Conservation (phyloP, 1,284 basidiomycete genomes). For the Coniferiporia sulphurascens region DNA sequence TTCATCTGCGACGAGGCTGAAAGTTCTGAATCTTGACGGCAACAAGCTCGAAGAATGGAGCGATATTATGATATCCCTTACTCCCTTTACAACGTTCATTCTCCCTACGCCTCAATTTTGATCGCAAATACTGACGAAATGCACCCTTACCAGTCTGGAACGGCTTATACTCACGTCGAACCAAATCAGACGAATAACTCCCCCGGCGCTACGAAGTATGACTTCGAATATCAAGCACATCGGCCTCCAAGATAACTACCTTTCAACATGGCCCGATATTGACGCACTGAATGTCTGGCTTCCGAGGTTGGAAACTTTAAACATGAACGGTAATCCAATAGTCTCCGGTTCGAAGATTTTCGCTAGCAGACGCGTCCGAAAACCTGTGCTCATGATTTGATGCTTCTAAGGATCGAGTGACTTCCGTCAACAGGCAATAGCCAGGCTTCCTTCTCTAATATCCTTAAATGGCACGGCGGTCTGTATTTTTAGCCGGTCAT, state of each 20-base stretch:
- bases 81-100: conserved; percentile 43
- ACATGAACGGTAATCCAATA: conserved; percentile 58
- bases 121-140: conserved; percentile 19
- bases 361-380: conserved; percentile 11
- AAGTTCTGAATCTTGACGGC: conserved; percentile 69
- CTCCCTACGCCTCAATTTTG: conserved; percentile 24
- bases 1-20: conserved; percentile 31
- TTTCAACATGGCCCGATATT: conserved; percentile 63
- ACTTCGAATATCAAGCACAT: conserved; percentile 48
- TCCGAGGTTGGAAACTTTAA: conserved; percentile 55
- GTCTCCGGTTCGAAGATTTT: conserved; percentile 39
- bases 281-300: conserved; percentile 68
- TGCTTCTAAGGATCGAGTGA: conserved; percentile 29
- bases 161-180: conserved; percentile 72
- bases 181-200: conserved; percentile 45
- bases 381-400: conserved; percentile 13
- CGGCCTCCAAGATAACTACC: conserved; percentile 57
- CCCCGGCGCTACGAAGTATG: conserved; percentile 26
- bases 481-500: conserved; percentile 25
- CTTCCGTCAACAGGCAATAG: conserved; percentile 65
- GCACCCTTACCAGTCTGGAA: conserved; percentile 40
- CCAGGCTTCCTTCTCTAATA: conserved; percentile 60
- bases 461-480: conserved; percentile 69
- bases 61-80: conserved; percentile 44
- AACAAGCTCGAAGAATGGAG: conserved; percentile 66